These are phyloP conservation scores for Penicillium maclennaniae DNA, from an alignment of 495 filamentous ascomycete species.

Conservation along the genomic window DNA sequence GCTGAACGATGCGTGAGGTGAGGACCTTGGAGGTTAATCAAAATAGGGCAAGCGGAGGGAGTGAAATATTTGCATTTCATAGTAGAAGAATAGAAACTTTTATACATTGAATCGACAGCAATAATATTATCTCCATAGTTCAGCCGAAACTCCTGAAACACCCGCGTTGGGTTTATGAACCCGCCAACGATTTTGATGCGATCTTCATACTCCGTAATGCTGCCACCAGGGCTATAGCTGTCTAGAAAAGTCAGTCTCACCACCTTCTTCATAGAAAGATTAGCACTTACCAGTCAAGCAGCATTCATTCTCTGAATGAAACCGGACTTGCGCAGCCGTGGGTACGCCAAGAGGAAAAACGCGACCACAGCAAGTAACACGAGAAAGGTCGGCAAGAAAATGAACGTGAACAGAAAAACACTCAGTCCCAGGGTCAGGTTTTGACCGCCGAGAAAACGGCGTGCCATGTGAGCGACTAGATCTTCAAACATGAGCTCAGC, in stretches of 20 bases:
- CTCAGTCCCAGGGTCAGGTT: conserved; percentile 35
- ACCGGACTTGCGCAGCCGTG: conserved; percentile 24
- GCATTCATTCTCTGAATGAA: not conserved
- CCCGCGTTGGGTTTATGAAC: not conserved
- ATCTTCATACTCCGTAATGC: conserved; percentile 1
- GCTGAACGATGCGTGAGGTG: too few relatives aligned
- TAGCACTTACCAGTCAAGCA: not conserved
- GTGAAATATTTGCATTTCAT: too few relatives aligned
- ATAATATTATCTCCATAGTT: not conserved
- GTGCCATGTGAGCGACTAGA: conserved; percentile 29
- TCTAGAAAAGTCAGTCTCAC: not conserved
- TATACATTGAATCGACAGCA: not conserved
- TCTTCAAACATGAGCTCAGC: conserved; percentile 4
- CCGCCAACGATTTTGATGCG: not conserved
- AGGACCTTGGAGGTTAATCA: too few relatives aligned
- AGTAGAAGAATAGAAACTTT: too few relatives aligned
- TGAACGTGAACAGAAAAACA: conserved; percentile 37
- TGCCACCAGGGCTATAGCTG: not conserved
- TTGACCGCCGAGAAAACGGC: conserved; percentile 29
- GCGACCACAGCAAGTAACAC: conserved; percentile 34
- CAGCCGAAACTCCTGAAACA: not conserved
- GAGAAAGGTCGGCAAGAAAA: conserved; percentile 40
- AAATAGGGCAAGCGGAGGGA: too few relatives aligned
- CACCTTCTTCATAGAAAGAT: not conserved
- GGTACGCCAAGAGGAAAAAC: conserved; percentile 36